phyloP scores from a whole-genome alignment of 2,329 filamentous ascomycete species.

The Diaporthe sp. region DNA sequence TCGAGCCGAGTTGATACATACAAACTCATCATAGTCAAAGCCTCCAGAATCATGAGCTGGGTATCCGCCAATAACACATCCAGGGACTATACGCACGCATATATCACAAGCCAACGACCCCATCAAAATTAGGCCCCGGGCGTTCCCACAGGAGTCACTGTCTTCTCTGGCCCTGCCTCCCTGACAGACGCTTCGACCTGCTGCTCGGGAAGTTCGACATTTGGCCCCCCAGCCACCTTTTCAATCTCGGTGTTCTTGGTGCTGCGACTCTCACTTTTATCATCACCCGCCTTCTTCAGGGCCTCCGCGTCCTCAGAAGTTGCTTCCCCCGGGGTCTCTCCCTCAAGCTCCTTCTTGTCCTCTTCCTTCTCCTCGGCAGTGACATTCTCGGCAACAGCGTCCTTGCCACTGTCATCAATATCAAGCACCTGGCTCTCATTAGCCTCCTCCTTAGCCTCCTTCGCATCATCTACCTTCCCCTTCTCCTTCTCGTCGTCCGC shows the following conservation, averaged over 20 bases:
- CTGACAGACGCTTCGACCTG: slow-evolving; percentile 11
- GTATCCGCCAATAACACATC: slow-evolving; percentile 5
- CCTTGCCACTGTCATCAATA: slow-evolving; percentile 46
- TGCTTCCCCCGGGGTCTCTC: not conserved
- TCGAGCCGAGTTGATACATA: not conserved
- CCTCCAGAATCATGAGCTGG: not conserved
- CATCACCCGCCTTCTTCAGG: not conserved
- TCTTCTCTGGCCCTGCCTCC: slow-evolving; percentile 32
- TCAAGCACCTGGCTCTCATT: slow-evolving; percentile 41
- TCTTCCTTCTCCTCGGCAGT: slow-evolving; percentile 29
- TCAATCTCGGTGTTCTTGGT: not conserved
- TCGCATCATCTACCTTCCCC: slow-evolving; percentile 22
- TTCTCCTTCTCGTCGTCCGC: slow-evolving; percentile 47
- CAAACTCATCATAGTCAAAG: not conserved
- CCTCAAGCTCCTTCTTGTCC: slow-evolving; percentile 5
- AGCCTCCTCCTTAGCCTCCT: slow-evolving; percentile 33
- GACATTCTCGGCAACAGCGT: slow-evolving; percentile 35
- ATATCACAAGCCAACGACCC: not conserved
- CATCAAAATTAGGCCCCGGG: not conserved
- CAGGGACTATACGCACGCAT: not conserved
- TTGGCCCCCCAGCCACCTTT: not conserved
- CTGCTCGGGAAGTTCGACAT: not conserved
- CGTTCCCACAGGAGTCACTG: slow-evolving; percentile 18
- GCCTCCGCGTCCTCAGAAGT: not conserved
- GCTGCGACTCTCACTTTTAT: not conserved